Base-by-base conservation (phyloP, 1,139 yeast genomes). In the Hanseniaspora uvarum region DNA sequence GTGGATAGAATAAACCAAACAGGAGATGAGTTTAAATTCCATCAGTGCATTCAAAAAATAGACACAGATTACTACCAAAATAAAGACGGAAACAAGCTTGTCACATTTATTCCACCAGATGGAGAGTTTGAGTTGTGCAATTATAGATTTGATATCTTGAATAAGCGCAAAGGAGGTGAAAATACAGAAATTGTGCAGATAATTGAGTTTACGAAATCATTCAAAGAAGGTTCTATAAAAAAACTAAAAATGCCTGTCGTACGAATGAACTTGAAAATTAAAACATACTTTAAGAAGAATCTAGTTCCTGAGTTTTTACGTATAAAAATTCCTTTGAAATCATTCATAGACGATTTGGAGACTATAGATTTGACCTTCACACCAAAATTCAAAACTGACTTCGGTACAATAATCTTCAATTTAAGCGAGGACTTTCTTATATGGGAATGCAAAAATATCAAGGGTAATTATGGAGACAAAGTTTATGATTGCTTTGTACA, bases 81-180 rank as follows among this genome's bases (percentile, higher is more conserved):
- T 24, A 73, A 46, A 11, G 56, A 50, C 10, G 72, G 73, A 53
- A 80, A 75, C 58, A 71, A 77, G 51, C 73, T 76, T 49, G 80
- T 84, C 47, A 76, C 80, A 12, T 84, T 85, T 61, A 76, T 81
- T 34, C 94, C 94, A 8, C 94, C 92, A 3, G 94, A 84, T 69
- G 92, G 89, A 0, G 79, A 78, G 58, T 83, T 84, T 64, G 73
- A 76, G 21, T 72, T 85, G 38, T 77, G 81, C 56, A 74, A 78
- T 16, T 79, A 72, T 50, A 65, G 68, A 44, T 55, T 71, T n/a
- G 54, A 52, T 31, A 24, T 45, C 8, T 26, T 52, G 44, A 63
- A 67, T 2, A 41, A 56, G 0, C 58, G 57, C 19, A 56, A 77
- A 68, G 31, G 12, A 5, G 10, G 33, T 11, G 24, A 24, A 2